Percentiles rank a stretch among this genome's conserved stretches.
Conservation (phyloP, 176 grass and related monocot species). For the Ananas comosus region DNA sequence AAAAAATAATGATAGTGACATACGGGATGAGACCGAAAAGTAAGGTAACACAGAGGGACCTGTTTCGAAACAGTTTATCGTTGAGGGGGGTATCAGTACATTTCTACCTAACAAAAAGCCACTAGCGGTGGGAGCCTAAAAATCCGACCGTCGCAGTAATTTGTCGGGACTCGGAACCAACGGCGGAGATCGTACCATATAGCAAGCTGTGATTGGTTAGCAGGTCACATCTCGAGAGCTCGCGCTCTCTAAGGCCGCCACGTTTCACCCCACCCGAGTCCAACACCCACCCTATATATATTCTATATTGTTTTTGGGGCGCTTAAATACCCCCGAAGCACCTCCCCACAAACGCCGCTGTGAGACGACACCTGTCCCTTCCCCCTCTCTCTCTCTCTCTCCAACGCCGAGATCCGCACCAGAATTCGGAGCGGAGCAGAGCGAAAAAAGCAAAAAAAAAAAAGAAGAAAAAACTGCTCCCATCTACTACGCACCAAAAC, state of each 20-base stretch:
- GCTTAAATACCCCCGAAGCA: background rate
- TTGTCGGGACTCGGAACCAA: background rate
- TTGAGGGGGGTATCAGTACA: no score
- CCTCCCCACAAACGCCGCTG: background rate
- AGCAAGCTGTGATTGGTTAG: background rate
- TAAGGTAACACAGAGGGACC: no score
- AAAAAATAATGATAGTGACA: no score
- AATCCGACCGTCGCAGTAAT: background rate
- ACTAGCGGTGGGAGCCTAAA: background rate
- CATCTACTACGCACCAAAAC: slow-evolving; percentile 4
- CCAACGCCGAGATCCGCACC: background rate
- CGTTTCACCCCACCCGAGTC: background rate
- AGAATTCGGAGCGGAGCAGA: no score
- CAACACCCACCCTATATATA: background rate
- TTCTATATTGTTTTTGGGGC: background rate
- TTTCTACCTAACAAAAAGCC: background rate
- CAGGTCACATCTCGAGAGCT: slow-evolving; percentile 6
- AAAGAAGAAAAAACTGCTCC: background rate
- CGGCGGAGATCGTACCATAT: slow-evolving; percentile 18
- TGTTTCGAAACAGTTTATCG: no score
- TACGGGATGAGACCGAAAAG: no score
- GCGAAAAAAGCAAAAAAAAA: no score
- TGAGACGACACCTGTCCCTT: slow-evolving; percentile 30
- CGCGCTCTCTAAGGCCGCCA: slow-evolving; percentile 10
- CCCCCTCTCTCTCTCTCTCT: slow-evolving; percentile 16